These are phyloP conservation scores for Plectranthus barbatus DNA, from an alignment of 257 asterid species.

Conservation along the genomic window DNA sequence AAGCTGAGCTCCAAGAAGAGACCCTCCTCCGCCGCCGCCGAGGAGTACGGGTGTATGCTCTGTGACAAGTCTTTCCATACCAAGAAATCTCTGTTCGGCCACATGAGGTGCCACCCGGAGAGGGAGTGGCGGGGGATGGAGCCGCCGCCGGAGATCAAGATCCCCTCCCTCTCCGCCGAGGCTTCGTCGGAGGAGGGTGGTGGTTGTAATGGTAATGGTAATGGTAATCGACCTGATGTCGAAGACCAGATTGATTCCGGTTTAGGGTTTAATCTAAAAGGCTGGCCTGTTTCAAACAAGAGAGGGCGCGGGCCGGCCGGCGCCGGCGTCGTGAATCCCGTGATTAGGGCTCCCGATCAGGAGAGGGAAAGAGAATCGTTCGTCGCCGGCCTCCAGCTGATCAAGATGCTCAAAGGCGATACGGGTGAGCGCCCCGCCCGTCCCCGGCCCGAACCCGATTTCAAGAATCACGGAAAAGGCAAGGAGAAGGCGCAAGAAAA, in stretches of 20 bases:
- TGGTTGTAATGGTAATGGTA: neutral
- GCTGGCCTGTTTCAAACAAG: constrained; percentile 15
- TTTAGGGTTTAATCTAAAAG: neutral
- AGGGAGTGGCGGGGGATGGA: constrained; percentile 51
- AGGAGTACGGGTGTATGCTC: too few relatives aligned
- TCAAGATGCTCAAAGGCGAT: neutral
- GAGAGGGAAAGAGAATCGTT: neutral
- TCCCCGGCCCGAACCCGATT: neutral
- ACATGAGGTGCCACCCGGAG: constrained; percentile 67
- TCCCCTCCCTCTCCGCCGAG: neutral
- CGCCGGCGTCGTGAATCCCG: too few relatives aligned
- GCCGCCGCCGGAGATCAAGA: constrained; percentile 19
- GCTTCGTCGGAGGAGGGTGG: neutral
- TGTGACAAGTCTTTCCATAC: constrained; percentile 36
- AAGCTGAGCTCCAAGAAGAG: constrained; percentile 17
- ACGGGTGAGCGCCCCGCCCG: neutral
- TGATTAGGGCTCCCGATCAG: neutral
- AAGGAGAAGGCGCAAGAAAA: neutral
- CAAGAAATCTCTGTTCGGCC: constrained; percentile 46
- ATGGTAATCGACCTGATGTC: too few relatives aligned
- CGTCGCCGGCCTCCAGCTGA: neutral
- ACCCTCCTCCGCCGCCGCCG: neutral
- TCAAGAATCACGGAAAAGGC: neutral
- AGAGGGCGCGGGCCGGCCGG: neutral
- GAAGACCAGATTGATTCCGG: neutral